Evolutionary conservation across 495 filamentous ascomycete species (phyloP).

Genomic region (Neurospora intermedia): DNA sequence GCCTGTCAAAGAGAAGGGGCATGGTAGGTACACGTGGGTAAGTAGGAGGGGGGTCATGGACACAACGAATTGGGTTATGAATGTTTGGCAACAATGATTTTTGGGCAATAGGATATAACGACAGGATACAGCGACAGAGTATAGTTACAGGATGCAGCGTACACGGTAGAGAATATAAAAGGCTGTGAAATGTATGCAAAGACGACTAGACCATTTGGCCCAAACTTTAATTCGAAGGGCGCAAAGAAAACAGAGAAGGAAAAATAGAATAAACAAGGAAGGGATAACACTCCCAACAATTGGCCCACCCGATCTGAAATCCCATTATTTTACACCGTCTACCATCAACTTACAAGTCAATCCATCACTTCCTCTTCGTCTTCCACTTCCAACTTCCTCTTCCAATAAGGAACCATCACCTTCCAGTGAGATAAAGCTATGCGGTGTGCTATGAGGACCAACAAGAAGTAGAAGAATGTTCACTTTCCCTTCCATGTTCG

Average conservation of each 20-base stretch:
- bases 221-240: not conserved
- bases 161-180: not conserved
- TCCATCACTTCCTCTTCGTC: not conserved
- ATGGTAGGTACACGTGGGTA: not conserved
- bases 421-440: too few relatives aligned
- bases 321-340: not conserved
- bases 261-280: too few relatives aligned
- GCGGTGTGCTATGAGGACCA: too few relatives aligned
- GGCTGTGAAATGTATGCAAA: not conserved
- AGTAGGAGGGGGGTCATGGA: not conserved
- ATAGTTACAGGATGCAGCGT: not conserved
- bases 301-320: not conserved
- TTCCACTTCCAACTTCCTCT: not conserved
- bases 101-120: not conserved
- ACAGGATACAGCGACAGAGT: not conserved
- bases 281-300: not conserved
- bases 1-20: not conserved
- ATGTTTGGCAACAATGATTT: not conserved
- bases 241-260: not conserved
- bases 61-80: too few relatives aligned
- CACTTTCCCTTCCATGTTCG: too few relatives aligned
- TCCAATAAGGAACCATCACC: not conserved
- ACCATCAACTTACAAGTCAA: not conserved
- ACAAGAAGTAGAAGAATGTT: too few relatives aligned
- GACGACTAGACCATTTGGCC: fast-evolving